Base-by-base conservation (phyloP, 805 yeast species). In the Ogataea thermomethanolica region DNA sequence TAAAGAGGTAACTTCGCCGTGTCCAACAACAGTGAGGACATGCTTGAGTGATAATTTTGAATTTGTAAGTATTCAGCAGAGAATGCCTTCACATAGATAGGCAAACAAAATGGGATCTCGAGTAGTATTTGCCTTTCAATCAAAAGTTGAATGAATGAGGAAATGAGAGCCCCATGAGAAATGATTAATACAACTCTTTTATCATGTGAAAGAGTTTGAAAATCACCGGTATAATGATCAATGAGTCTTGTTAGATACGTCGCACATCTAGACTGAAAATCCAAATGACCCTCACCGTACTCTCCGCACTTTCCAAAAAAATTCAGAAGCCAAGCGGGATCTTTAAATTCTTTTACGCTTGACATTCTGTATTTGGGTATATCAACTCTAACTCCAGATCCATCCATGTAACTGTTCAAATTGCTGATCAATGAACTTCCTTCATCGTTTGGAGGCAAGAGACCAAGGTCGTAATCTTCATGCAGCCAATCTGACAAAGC, bases 91-190 rank as follows among this genome's bases (percentile, higher is more conserved):
- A 62, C 45, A 39, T 61, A 63, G 7, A 61, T 54, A 29, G 68
- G 67, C 2, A 58, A 53, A 32, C 61, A 54, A 27, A 68, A 41
- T 5, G 75, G 74, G 8, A 70, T 59, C 43, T 70, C 74, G 38
- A 55, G 61, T 50, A 60, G 67, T 10, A 70, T 43, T 0, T 71
- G 61, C 41, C 62, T 61, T 11, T 64, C 62, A 32, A 66, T 37
- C 4, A 70, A 36, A 25, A 69, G 51, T 30, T 70, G 70, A 11
- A 70, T 46, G 5, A 70, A 44, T 15, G 67, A 56, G 13, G 71
- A 59, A 9, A 68, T 67, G 33, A 69, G 64, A 1, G 74, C 73
- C 7, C 74, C 75, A 43, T 70, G 75, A 4, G 73, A 58, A 44
- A 70, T 55, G 11, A 70, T 45, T 17, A 60, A 41, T 3, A 70